phyloP scores from a whole-genome alignment of 208 protist genomes.

The Ichthyophonus hoferi region DNA sequence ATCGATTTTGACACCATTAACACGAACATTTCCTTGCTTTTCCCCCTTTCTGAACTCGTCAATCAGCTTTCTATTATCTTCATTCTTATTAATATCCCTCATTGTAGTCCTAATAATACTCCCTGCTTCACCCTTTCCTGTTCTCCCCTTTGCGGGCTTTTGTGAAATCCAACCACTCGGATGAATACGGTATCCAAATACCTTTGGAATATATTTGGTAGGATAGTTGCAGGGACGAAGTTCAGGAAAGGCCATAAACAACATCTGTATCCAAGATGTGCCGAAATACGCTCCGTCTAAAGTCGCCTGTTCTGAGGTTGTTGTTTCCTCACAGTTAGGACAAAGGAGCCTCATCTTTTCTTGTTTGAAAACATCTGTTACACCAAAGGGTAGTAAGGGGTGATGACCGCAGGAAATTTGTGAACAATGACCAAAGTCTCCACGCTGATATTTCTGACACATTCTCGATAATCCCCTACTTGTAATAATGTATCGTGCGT shows the following conservation, averaged over 20 bases:
- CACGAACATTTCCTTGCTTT: no score
- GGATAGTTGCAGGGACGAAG: not conserved
- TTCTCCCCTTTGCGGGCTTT: not conserved
- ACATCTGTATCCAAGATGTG: constrained; percentile 23
- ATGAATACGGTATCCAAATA: constrained; percentile 1
- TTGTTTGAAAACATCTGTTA: constrained; percentile 8
- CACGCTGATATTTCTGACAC: constrained; percentile 24
- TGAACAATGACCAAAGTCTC: constrained; percentile 17
- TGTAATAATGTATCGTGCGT: constrained; percentile 13
- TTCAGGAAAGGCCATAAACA: constrained; percentile 20
- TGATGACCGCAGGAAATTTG: not conserved
- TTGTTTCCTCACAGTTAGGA: constrained; percentile 9
- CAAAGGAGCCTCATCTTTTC: not conserved
- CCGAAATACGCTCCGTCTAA: constrained; percentile 19
- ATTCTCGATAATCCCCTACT: not conserved
- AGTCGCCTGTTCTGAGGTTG: not conserved
- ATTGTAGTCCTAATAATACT: not conserved
- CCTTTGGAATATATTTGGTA: not conserved
- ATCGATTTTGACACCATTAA: no score
- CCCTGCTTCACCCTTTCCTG: not conserved
- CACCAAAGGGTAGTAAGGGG: not conserved
- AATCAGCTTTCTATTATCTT: not conserved
- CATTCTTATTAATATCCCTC: no score
- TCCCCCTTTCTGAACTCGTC: not conserved
- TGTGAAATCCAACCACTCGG: not conserved